These are phyloP conservation scores for Pichia sp. DNA, from an alignment of 1,139 yeast species.

Conservation along the genomic window DNA sequence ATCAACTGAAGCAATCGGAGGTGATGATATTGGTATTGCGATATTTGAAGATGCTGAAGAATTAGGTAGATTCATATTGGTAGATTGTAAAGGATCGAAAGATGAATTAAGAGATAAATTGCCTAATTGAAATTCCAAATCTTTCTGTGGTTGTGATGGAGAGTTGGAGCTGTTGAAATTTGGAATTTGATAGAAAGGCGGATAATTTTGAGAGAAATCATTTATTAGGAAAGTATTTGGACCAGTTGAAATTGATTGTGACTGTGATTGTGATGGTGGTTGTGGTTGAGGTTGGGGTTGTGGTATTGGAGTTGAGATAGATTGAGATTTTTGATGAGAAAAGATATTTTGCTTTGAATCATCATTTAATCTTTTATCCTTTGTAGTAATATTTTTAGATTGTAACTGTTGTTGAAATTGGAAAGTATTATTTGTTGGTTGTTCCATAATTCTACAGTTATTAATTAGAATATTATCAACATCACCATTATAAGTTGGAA, in stretches of 20 bases:
- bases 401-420: conserved; percentile 22
- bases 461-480: conserved; percentile 22
- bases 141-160: conserved; percentile 11
- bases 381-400: conserved; percentile 5
- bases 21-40: conserved; percentile 7
- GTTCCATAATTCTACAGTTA: conserved; percentile 27
- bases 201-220: background rate
- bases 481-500: conserved; percentile 24
- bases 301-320: conserved; percentile 1
- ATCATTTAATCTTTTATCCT: background rate
- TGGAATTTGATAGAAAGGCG: background rate
- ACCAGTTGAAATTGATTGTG: conserved; percentile 1
- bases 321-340: too few relatives aligned
- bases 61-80: background rate
- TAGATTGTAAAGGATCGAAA: background rate
- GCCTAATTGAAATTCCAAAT: conserved; percentile 17
- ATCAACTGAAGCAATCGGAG: conserved; percentile 11
- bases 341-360: background rate
- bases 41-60: background rate
- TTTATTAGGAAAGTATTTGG: background rate
- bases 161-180: background rate
- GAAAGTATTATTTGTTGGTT: conserved; percentile 21
- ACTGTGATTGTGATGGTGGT: conserved; percentile 6
- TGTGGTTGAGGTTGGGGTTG: conserved; percentile 5
- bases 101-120: conserved; percentile 14